phyloP scores from a whole-genome alignment of 306 rosid species.

The Rosa chinensis region DNA sequence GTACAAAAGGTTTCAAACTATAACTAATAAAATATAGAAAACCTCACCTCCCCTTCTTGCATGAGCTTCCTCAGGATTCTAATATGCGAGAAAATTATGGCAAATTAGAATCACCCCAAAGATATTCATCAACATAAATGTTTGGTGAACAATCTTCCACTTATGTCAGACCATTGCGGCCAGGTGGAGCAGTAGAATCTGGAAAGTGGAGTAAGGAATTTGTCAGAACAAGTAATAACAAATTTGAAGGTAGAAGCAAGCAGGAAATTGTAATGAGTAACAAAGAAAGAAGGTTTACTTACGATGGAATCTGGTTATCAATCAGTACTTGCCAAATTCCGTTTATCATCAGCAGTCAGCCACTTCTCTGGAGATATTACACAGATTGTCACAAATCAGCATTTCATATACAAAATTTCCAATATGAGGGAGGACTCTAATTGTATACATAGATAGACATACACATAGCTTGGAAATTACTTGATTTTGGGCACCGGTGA shows the following conservation, averaged over 20 bases:
- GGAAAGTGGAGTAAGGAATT: not conserved
- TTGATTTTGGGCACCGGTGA: too few relatives aligned
- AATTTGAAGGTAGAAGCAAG: not conserved
- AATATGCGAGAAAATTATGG: constrained; percentile 32
- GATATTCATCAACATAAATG: constrained; percentile 14
- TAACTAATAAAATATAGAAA: constrained; percentile 28
- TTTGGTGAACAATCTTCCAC: not conserved
- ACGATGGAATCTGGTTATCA: not conserved
- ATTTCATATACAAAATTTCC: too few relatives aligned
- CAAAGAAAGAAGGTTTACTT: too few relatives aligned
- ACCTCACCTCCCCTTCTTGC: constrained; percentile 95
- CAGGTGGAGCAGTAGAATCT: not conserved
- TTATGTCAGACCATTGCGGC: not conserved
- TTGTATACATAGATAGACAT: too few relatives aligned
- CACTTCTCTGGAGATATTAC: not conserved
- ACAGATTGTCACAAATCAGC: too few relatives aligned
- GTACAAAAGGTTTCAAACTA: constrained; percentile 26
- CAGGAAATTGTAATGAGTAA: too few relatives aligned
- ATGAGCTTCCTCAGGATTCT: constrained; percentile 97
- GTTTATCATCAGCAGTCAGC: not conserved
- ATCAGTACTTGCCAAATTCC: not conserved
- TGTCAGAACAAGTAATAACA: too few relatives aligned
- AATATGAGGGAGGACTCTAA: too few relatives aligned
- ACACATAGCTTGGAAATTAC: too few relatives aligned
- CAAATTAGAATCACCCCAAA: constrained; percentile 24